Percentiles rank a stretch among this genome's conserved stretches.
Conservation (phyloP, 805 yeast species). For the Ogataea angusta region DNA sequence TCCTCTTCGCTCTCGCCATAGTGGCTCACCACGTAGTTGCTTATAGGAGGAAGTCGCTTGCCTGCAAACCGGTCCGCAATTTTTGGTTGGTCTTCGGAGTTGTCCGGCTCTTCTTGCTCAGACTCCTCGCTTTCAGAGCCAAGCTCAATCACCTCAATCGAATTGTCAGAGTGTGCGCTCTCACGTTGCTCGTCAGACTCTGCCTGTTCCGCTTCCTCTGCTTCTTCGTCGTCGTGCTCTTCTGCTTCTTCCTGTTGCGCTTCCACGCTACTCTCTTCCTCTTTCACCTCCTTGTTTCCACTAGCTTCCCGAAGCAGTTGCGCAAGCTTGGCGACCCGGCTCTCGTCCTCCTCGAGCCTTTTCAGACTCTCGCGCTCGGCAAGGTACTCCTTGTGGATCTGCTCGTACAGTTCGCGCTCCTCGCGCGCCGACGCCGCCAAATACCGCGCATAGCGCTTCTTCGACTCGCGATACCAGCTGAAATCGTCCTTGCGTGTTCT, state of each 20-base stretch:
- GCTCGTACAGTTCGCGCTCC: conserved; percentile 36
- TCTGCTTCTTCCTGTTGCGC: conserved; percentile 8
- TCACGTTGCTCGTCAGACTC: conserved; percentile 6
- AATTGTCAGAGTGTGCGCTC: background rate
- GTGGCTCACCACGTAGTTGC: conserved; percentile 1
- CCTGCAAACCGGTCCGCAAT: conserved; percentile 3
- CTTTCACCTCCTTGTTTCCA: conserved; percentile 4
- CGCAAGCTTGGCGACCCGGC: conserved; percentile 17
- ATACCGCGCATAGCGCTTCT: conserved; percentile 31
- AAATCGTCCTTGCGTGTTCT: conserved; percentile 19
- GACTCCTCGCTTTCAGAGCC: conserved; percentile 16
- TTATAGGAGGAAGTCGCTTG: conserved; percentile 4
- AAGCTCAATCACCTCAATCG: conserved; percentile 13
- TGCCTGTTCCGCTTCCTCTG: conserved; percentile 7
- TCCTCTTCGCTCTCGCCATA: background rate
- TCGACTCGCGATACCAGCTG: conserved; percentile 36
- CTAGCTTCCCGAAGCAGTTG: conserved; percentile 14
- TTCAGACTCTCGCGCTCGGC: conserved; percentile 17
- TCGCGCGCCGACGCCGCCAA: conserved; percentile 33
- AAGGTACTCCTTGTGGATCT: conserved; percentile 34
- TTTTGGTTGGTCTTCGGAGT: background rate
- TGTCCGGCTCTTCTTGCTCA: conserved; percentile 8
- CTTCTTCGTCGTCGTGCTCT: conserved; percentile 5
- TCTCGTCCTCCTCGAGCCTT: conserved; percentile 18
- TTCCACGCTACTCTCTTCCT: conserved; percentile 10